These are phyloP conservation scores for Lyophyllum atratum DNA, from an alignment of 768 basidiomycete genomes.

Conservation along the genomic window DNA sequence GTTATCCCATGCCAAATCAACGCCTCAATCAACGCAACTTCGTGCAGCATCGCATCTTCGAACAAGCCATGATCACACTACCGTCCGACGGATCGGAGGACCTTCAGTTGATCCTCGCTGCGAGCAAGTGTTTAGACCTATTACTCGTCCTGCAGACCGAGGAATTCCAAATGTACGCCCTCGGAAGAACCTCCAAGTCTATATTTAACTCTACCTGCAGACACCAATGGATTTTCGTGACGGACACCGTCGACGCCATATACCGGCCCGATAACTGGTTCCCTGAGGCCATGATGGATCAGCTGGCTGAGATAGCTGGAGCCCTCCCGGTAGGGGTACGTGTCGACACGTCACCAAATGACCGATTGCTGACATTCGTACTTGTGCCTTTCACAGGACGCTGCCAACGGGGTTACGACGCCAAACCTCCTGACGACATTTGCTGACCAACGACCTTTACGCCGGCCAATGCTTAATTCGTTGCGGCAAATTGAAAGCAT, in stretches of 20 bases:
- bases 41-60: slow-evolving; percentile 83
- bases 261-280: slow-evolving; percentile 83
- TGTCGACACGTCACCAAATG: neutral
- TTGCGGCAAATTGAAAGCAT: slow-evolving; percentile 82
- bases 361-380: neutral
- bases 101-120: slow-evolving; percentile 79
- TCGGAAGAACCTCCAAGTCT: neutral
- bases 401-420: slow-evolving; percentile 23
- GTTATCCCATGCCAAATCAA: neutral
- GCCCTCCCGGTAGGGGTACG: slow-evolving; percentile 56
- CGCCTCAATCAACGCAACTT: neutral
- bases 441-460: slow-evolving; percentile 49
- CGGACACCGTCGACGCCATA: slow-evolving; percentile 94
- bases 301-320: slow-evolving; percentile 81
- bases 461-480: slow-evolving; percentile 71
- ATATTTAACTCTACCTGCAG: slow-evolving; percentile 35
- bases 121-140: slow-evolving; percentile 92
- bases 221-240: slow-evolving; percentile 99
- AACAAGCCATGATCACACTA: slow-evolving; percentile 68
- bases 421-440: slow-evolving; percentile 30
- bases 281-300: slow-evolving; percentile 90
- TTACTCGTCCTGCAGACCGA: slow-evolving; percentile 93
- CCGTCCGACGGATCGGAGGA: slow-evolving; percentile 87
- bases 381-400: slow-evolving; percentile 25
- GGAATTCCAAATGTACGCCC: slow-evolving; percentile 90